These are phyloP conservation scores for Termitomyces sp. DNA, from an alignment of 768 basidiomycete species.

Conservation along the genomic window DNA sequence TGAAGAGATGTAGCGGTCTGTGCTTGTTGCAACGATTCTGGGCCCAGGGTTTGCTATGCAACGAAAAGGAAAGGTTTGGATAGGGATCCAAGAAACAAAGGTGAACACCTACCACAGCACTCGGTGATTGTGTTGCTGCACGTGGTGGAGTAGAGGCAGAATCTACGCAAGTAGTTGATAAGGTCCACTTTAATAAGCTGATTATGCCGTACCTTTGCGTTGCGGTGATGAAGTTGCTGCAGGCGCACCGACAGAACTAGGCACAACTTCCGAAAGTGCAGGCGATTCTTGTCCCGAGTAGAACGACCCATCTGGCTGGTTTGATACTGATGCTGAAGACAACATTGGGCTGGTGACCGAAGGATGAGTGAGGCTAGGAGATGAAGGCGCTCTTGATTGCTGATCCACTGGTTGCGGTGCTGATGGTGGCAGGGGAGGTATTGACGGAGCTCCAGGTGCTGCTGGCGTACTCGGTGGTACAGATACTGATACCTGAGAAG, in stretches of 20 bases:
- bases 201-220: constrained; percentile 41
- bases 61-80: background rate
- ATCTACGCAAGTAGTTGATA: constrained; percentile 24
- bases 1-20: constrained; percentile 20
- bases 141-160: constrained; percentile 38
- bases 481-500: constrained; percentile 35
- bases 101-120: constrained; percentile 31
- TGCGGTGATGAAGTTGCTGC: constrained; percentile 60
- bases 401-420: constrained; percentile 28
- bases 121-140: constrained; percentile 35
- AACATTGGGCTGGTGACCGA: constrained; percentile 79
- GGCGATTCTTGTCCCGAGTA: constrained; percentile 72
- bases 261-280: constrained; percentile 60
- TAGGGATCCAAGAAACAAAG: background rate
- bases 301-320: constrained; percentile 62
- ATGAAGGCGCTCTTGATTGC: constrained; percentile 45
- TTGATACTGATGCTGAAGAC: constrained; percentile 64
- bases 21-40: constrained; percentile 31
- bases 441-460: constrained; percentile 31
- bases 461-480: constrained; percentile 30
- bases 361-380: constrained; percentile 82
- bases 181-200: background rate
- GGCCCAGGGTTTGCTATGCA: constrained; percentile 28
- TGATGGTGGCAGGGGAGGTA: constrained; percentile 31
- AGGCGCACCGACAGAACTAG: constrained; percentile 35